These are phyloP conservation scores for Hexamita inflata DNA, from an alignment of 208 protist genomes.

Conservation along the genomic window DNA sequence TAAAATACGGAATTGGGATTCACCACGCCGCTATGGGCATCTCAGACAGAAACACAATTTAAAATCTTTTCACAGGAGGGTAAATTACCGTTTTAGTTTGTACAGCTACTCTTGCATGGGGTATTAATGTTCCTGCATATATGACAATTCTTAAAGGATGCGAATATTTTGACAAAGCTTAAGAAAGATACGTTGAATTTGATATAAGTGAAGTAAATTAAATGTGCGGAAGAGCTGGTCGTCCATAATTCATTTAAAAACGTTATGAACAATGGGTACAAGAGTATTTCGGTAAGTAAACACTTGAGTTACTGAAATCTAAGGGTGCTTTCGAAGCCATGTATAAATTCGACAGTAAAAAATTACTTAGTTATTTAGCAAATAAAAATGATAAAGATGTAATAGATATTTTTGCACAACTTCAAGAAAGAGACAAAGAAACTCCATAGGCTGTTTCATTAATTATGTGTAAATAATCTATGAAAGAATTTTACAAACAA, in stretches of 20 bases:
- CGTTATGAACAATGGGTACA: too few species aligned
- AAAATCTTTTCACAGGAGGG: conserved; percentile 41
- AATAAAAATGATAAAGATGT: too few species aligned
- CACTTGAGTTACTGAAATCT: too few species aligned
- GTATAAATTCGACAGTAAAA: too few species aligned
- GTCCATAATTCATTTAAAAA: conserved; percentile 2
- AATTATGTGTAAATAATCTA: too few species aligned
- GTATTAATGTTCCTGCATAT: conserved; percentile 98
- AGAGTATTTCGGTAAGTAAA: too few species aligned
- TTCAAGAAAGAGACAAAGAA: too few species aligned
- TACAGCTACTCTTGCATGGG: conserved; percentile 94
- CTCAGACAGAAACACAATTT: conserved; percentile 45
- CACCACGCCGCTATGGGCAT: conserved; percentile 84
- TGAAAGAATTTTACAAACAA: too few species aligned
- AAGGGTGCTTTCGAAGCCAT: too few species aligned
- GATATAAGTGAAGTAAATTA: conserved; percentile 96
- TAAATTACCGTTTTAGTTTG: conserved; percentile 84
- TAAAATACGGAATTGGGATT: conserved; percentile 93
- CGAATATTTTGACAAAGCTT: conserved; percentile 93
- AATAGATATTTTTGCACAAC: too few species aligned
- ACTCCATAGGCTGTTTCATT: too few species aligned
- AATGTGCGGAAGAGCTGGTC: conserved; percentile 37
- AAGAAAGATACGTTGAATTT: conserved; percentile 86
- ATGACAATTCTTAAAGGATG: conserved; percentile 99
- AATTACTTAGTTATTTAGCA: too few species aligned